A percentile compares a stretch with the other conserved stretches of the same genome.
Evolutionary conservation across 345 rosid genomes (phyloP).

Genomic region (Hibiscus mutabilis): DNA sequence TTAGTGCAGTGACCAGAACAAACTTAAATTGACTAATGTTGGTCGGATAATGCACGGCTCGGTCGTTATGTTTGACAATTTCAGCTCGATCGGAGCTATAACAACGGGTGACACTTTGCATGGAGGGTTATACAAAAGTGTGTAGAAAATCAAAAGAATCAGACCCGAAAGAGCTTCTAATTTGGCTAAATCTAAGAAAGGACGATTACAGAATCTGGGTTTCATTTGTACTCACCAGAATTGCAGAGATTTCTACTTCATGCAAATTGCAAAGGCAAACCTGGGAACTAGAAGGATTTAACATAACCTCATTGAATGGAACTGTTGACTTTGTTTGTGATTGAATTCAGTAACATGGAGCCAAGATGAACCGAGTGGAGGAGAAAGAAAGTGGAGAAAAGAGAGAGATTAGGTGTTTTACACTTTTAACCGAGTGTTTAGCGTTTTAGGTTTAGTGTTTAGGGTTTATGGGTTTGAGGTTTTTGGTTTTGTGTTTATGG

Average conservation of each 20-base stretch:
- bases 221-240: not conserved
- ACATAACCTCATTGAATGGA: not conserved
- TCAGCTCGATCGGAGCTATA: not conserved
- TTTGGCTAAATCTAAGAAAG: not conserved
- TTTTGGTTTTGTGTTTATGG: no score
- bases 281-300: not conserved
- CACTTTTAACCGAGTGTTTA: not conserved
- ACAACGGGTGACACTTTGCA: not conserved
- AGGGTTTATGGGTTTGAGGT: no score
- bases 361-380: not conserved
- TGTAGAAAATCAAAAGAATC: not conserved
- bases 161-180: not conserved
- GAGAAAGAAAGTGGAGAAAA: not conserved
- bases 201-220: not conserved
- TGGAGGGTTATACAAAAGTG: not conserved
- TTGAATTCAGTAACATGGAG: not conserved
- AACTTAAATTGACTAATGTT: constrained; percentile 40
- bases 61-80: not conserved
- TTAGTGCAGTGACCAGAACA: constrained; percentile 34
- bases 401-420: not conserved
- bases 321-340: not conserved
- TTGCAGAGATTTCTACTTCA: not conserved
- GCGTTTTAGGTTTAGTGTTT: no score
- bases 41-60: constrained; percentile 21
- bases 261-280: not conserved